Evolutionary conservation across 1,139 yeast genomes (phyloP), one percentile per base, ranked within the genome.

Genomic region (Candida mesenterica): DNA sequence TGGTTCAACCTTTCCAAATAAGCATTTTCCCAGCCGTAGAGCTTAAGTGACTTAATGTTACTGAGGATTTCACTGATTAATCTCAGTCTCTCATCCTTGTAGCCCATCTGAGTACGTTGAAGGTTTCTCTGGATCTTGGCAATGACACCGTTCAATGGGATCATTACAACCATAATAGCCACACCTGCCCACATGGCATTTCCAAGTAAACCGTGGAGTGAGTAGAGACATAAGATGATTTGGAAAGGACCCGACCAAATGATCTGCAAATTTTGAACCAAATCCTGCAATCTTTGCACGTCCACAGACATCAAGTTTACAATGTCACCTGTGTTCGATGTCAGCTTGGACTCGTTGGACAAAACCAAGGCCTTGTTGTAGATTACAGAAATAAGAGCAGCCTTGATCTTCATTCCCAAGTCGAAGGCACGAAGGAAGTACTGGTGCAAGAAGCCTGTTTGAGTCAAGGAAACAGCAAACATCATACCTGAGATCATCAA

Each of bases 141-240:
- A 45, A 92, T 69, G 25, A 68, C 60, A 1, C 90, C 82, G 57
- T 92, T 92, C 38, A 89, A 57, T 7, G 97, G 97, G 48, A 92
- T 82, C 82, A 90, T 83, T 32, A 90, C 55, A 5, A 85, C 56
- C 82, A 92, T 82, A 41, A 92, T 79, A 12, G 75, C 62, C 18
- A 92, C 96, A 61, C 98, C 98, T 30, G 95, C 85, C 97, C 97
- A 90, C 97, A 92, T 92, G 19, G 95, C 75, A 47, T 83, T 79
- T 25, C 97, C 97, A 40, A 92, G 66, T 40, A 92, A 63, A 6
- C 77, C 75, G 58, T 92, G 78, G 38, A 92, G 68, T 3, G 95
- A 84, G 38, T 72, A 61, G 48, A 92, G 72, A 70, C 97, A 92
- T 40, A 92, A 65, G 29, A 75, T 49, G 49, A 92, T 82, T 65